Base-by-base conservation (phyloP, 75 land plant genomes). In the Pseudotsuga menziesii region DNA sequence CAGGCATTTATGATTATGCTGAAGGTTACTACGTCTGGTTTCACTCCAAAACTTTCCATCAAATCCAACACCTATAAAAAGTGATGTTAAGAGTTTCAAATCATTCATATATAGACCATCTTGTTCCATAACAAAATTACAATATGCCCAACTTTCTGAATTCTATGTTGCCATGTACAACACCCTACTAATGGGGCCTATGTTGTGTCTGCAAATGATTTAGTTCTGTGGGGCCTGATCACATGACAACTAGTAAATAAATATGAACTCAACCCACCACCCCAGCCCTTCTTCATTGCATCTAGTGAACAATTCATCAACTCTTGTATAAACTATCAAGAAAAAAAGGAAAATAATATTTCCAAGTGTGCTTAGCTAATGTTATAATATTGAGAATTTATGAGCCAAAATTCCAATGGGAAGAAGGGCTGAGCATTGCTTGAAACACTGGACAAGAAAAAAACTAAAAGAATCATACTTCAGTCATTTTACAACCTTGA, bases 1-100 rank as follows among this genome's bases (percentile, higher is more conserved):
- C 96, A 95, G 17, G 92, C 91, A 82, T 95, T 86, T 94, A 95
- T 95, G 57, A 89, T 84, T 1, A 86, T 88, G 84, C 98, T 94
- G 58, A 86, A 95, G 11, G 98, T 95, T 64, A 90, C 76, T 36
- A 91, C 88, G 69, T 95, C 94, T 73, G 96, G 96, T 80, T 89
- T 85, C 48, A 95, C 81, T 20, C 91, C 86, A 57, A 77, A 80
- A 27, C 75, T 77, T 76, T 81, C 86, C 96, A 95, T 95, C 81
- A 95, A 27, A 54, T 73, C 80, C 75, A 93, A 59, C 61, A 90
- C 87, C 96, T 93, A 84, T 54, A 58, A 77, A 81, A 58, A 41
- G 63, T 17, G 8, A 66, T 32, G 7, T 17, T 35, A 44, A 41
- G 71, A 67, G 19, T 20, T 52, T 19, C 27, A 73, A 26, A 32